Percentiles rank a stretch among this genome's conserved stretches.
These are phyloP conservation scores for Sanguinoderma infundibulare DNA, from an alignment of 1,284 basidiomycete species.

Conservation along the genomic window DNA sequence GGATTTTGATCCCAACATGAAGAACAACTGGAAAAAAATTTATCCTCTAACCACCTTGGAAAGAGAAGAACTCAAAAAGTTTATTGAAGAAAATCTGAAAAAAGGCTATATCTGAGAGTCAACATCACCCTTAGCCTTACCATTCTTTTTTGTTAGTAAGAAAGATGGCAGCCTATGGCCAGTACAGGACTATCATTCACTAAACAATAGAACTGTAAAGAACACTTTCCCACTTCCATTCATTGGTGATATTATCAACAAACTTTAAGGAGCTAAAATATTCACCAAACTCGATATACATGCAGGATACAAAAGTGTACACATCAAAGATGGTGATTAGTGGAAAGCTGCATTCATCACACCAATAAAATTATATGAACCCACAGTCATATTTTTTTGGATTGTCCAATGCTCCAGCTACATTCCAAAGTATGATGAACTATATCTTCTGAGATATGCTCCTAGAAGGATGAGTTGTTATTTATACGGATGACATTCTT, in stretches of 20 bases:
- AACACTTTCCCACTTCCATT: constrained; percentile 9
- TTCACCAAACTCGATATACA: constrained; percentile 7
- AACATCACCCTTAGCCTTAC: constrained; percentile 28
- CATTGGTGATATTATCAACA: not conserved
- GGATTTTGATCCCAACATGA: no score
- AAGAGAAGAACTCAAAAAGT: not conserved
- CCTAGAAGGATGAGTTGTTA: not conserved
- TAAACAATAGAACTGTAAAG: constrained; percentile 42
- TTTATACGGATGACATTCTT: constrained; percentile 10
- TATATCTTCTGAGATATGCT: not conserved
- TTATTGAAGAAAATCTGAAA: not conserved
- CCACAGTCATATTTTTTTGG: constrained; percentile 12
- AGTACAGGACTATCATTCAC: constrained; percentile 4
- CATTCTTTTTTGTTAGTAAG: constrained; percentile 43
- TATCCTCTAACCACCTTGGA: not conserved
- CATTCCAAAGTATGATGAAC: constrained; percentile 14
- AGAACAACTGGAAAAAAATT: not conserved
- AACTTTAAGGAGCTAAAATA: not conserved
- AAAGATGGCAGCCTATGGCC: constrained; percentile 32
- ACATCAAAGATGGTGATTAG: constrained; percentile 6
- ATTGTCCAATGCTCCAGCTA: not conserved
- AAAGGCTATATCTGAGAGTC: constrained; percentile 19
- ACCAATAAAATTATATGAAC: constrained; percentile 1
- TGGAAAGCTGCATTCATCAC: constrained; percentile 9
- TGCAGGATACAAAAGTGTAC: constrained; percentile 8